phyloP scores from a whole-genome alignment of 495 filamentous ascomycete species.

The Margaritispora aquatica region DNA sequence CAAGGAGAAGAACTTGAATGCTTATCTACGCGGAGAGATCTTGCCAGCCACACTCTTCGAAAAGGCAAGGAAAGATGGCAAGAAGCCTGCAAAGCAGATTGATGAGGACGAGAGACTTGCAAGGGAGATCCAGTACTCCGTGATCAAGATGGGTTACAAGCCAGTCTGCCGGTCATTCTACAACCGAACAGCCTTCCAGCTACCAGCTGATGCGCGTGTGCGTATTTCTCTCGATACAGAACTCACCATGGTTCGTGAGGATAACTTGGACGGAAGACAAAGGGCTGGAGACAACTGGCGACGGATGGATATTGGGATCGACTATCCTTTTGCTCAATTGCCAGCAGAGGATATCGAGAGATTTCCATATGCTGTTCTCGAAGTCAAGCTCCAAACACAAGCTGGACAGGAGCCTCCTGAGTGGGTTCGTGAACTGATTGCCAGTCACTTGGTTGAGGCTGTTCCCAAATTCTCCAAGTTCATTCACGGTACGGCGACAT shows the following conservation, averaged over 20 bases:
- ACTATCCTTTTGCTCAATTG: conserved; percentile 88
- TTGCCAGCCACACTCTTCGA: conserved; percentile 82
- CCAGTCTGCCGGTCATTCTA: conserved; percentile 94
- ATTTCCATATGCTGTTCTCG: conserved; percentile 93
- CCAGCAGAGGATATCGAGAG: conserved; percentile 76
- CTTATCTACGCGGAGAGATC: conserved; percentile 73
- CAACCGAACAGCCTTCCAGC: conserved; percentile 94
- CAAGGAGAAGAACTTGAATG: conserved; percentile 97
- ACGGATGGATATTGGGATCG: conserved; percentile 95
- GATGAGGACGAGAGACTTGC: conserved; percentile 85
- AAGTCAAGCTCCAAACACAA: conserved; percentile 97
- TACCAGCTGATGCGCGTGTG: conserved; percentile 92
- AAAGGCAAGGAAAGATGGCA: conserved; percentile 89
- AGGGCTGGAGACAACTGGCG: conserved; percentile 89
- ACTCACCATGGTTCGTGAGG: conserved; percentile 88
- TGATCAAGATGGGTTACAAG: conserved; percentile 72
- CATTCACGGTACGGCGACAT: conserved; percentile 84
- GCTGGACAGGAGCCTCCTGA: conserved; percentile 93
- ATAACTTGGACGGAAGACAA: conserved; percentile 77
- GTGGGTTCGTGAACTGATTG: conserved; percentile 89
- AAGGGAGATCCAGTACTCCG: conserved; percentile 86
- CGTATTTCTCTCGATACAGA: conserved; percentile 97
- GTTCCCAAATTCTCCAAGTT: conserved; percentile 99
- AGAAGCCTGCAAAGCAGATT: conserved; percentile 86
- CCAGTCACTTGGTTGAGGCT: conserved; percentile 92